Conservation (phyloP, 73 alveolate genomes). For the Paramecium sonneborni region DNA sequence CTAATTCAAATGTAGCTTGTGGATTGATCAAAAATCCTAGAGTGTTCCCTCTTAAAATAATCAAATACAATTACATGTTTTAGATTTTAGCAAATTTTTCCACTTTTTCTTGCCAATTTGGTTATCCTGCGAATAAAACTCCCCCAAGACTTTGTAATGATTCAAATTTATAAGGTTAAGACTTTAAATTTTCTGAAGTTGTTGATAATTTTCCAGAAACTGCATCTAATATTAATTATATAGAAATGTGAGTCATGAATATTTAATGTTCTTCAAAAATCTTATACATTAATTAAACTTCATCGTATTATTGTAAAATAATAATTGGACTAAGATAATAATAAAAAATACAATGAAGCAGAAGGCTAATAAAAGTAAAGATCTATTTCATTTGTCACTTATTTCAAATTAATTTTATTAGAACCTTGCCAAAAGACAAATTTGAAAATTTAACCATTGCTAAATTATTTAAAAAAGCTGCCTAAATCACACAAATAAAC, state of each 20-base stretch:
- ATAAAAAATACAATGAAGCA: neutral
- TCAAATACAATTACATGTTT: neutral
- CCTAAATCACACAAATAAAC: neutral
- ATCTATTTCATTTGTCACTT: neutral
- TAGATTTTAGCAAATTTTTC: too few relatives aligned
- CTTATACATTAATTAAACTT: too few relatives aligned
- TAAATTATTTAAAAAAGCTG: too few relatives aligned
- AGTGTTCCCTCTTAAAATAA: too few relatives aligned
- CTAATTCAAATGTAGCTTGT: too few relatives aligned
- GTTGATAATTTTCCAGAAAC: neutral
- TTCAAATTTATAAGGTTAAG: neutral
- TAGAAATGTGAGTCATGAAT: neutral
- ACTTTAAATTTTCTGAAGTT: neutral
- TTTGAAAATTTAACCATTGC: neutral
- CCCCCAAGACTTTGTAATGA: neutral
- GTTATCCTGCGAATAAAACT: neutral
- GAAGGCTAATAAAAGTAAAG: neutral
- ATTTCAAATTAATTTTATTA: too few relatives aligned
- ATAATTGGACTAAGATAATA: neutral
- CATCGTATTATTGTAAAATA: neutral
- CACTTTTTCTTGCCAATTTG: neutral
- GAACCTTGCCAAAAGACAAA: neutral
- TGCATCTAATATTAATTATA: neutral
- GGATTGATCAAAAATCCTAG: too few relatives aligned
- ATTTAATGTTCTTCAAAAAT: neutral